Evolutionary conservation across 495 filamentous ascomycete species (phyloP).

Genomic region (Pyrenopolyporus hunteri): DNA sequence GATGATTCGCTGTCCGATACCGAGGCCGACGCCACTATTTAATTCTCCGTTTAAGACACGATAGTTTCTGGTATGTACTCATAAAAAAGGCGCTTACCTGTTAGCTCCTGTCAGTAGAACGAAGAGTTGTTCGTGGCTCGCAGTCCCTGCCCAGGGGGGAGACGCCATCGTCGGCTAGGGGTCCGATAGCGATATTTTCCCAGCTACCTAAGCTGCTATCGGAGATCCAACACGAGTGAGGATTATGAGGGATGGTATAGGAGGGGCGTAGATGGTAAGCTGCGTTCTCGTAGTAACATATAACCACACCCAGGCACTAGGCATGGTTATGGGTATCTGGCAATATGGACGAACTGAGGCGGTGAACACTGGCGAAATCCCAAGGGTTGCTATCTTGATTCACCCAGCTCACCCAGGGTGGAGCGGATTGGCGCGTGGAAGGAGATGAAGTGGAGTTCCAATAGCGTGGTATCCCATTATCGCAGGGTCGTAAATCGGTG

Average conservation of each 20-base stretch:
- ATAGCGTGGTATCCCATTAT: not conserved
- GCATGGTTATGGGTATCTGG: not conserved
- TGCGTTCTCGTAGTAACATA: no score
- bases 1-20: constrained; percentile 83
- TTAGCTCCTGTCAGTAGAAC: constrained; percentile 78
- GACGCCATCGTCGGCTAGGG: constrained; percentile 42
- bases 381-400: not conserved
- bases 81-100: constrained; percentile 55
- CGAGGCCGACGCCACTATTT: constrained; percentile 83
- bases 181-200: not conserved
- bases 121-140: constrained; percentile 53
- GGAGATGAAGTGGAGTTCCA: constrained; percentile 1
- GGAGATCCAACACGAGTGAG: not conserved
- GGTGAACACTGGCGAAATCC: constrained; percentile 27
- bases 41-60: constrained; percentile 32
- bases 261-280: not conserved
- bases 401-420: constrained; percentile 17
- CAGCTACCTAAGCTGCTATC: not conserved
- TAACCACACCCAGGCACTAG: not conserved
- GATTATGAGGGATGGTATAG: not conserved
- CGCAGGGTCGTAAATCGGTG: no score
- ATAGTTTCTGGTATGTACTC: constrained; percentile 1
- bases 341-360: constrained; percentile 20
- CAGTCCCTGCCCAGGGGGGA: constrained; percentile 59
- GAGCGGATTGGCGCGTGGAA: constrained; percentile 3